Base-by-base conservation (phyloP, 2,329 filamentous ascomycete genomes). In the Neobulgaria alba region DNA sequence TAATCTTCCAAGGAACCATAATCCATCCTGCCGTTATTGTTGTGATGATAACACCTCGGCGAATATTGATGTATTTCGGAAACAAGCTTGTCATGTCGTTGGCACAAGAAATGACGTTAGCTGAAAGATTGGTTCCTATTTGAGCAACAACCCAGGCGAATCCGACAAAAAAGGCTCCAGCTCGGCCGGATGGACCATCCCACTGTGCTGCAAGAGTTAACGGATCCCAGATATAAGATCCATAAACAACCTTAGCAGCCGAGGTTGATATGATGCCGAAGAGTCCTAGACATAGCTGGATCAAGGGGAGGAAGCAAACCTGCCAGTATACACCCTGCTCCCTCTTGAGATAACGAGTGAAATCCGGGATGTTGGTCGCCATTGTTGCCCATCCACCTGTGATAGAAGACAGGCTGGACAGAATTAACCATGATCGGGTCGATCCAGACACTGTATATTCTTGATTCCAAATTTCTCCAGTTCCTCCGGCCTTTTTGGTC, bases 11-110 rank as follows among this genome's bases (percentile, higher is more conserved):
- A 0, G 67, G 67, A 0, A 68, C 65, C 19, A 70, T 62, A 7
- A 63, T 63, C 53, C 52, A 54, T 58, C 66, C 68, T 0, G 55
- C 56, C 9, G 67, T 53, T 1, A 69, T 52, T n/a, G n/a, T n/a
- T 20, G 62, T 62, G 16, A 42, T 34, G 15, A 42, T 42, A 5
- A 17, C 36, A 14, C 74, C 74, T 2, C 74, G 66, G 4, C 71
- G 60, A 43, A 77, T 75, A 53, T 74, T 75, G 56, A 77, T 66
- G 44, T 68, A 75, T 33, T 61, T 63, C 0, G 72, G 71, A 37
- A 66, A 67, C 0, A 75, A 53, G 1, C 65, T 67, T 0, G 71
- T 67, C 37, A 76, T 57, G 50, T 77, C 74, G 61, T 76, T 73
- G 1, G 65, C 63, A 47, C 72, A 73, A 33, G 67, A 60, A 36